Conservation (phyloP, 169 alveolate genomes). For the Plasmodium fragile region DNA sequence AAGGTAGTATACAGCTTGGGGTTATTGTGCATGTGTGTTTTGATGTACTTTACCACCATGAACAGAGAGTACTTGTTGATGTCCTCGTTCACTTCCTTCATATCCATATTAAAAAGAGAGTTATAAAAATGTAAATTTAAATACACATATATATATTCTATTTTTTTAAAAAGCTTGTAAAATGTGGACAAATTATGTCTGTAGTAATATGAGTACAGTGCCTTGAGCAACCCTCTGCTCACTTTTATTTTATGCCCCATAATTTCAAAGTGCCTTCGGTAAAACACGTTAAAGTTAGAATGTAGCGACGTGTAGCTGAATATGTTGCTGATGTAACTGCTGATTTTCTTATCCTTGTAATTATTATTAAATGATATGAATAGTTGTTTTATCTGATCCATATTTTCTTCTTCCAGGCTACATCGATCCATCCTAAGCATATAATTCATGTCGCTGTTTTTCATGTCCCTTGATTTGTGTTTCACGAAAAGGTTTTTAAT, state of each 20-base stretch:
- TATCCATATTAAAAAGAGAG: slow-evolving; percentile 14
- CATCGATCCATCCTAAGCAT: slow-evolving; percentile 12
- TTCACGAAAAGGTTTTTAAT: slow-evolving; percentile 30
- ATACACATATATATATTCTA: slow-evolving; percentile 61
- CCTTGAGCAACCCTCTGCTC: slow-evolving; percentile 20
- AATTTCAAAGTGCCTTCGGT: slow-evolving; percentile 38
- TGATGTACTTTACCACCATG: slow-evolving; percentile 19
- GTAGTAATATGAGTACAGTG: slow-evolving; percentile 47
- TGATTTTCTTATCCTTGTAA: slow-evolving; percentile 67
- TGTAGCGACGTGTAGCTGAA: slow-evolving; percentile 36
- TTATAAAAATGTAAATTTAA: slow-evolving; percentile 36
- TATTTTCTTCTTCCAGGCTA: slow-evolving; percentile 45
- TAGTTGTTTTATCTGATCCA: slow-evolving; percentile 45
- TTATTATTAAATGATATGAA: slow-evolving; percentile 53
- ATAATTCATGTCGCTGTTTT: slow-evolving; percentile 19
- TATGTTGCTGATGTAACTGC: slow-evolving; percentile 41
- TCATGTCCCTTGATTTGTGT: slow-evolving; percentile 5
- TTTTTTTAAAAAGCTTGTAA: slow-evolving; percentile 51
- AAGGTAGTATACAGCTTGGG: slow-evolving; percentile 22
- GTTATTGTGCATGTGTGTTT: slow-evolving; percentile 36
- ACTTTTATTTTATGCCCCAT: slow-evolving; percentile 15
- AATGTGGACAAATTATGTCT: slow-evolving; percentile 47
- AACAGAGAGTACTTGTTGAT: slow-evolving; percentile 38
- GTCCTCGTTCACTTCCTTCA: slow-evolving; percentile 33
- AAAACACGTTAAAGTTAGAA: slow-evolving; percentile 50